A percentile compares a stretch with the other conserved stretches of the same genome.
These are phyloP conservation scores for Adansonia digitata DNA, from an alignment of 345 rosid genomes.

Conservation along the genomic window DNA sequence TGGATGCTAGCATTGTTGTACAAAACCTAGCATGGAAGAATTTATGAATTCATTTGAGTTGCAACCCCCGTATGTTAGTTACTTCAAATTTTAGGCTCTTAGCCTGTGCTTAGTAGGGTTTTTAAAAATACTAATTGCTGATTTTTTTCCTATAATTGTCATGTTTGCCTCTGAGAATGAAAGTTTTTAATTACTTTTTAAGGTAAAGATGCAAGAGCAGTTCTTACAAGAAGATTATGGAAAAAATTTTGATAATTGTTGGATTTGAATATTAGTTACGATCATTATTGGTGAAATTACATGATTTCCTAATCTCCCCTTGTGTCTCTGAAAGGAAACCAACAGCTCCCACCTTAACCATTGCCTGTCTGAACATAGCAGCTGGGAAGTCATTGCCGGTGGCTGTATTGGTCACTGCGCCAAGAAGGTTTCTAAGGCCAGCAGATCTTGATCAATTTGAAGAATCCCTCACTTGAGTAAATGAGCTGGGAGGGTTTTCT, in stretches of 20 bases:
- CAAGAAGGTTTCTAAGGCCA: slow-evolving; percentile 25
- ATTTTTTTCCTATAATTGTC: too few relatives aligned
- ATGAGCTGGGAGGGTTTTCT: slow-evolving; percentile 28
- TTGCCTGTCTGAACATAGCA: slow-evolving; percentile 38
- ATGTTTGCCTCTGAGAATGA: too few relatives aligned
- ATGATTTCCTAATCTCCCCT: slow-evolving; percentile 49
- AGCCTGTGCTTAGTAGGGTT: neutral
- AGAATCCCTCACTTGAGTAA: slow-evolving; percentile 35
- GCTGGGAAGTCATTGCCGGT: slow-evolving; percentile 26
- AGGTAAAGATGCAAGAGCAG: too few relatives aligned
- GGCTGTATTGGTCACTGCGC: slow-evolving; percentile 31
- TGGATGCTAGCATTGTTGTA: neutral
- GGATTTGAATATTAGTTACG: too few relatives aligned
- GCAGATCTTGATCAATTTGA: slow-evolving; percentile 47
- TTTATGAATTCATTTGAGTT: neutral
- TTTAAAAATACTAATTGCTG: too few relatives aligned
- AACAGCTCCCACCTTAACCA: slow-evolving; percentile 48
- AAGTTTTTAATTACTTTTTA: too few relatives aligned
- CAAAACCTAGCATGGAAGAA: too few relatives aligned
- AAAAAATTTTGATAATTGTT: too few relatives aligned
- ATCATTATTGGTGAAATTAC: too few relatives aligned
- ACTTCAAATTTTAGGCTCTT: too few relatives aligned
- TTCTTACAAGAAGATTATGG: too few relatives aligned
- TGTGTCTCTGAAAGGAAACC: slow-evolving; percentile 10
- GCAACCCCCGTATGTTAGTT: neutral